Base-by-base conservation (phyloP, 306 rosid species). In the Cicer arietinum region DNA sequence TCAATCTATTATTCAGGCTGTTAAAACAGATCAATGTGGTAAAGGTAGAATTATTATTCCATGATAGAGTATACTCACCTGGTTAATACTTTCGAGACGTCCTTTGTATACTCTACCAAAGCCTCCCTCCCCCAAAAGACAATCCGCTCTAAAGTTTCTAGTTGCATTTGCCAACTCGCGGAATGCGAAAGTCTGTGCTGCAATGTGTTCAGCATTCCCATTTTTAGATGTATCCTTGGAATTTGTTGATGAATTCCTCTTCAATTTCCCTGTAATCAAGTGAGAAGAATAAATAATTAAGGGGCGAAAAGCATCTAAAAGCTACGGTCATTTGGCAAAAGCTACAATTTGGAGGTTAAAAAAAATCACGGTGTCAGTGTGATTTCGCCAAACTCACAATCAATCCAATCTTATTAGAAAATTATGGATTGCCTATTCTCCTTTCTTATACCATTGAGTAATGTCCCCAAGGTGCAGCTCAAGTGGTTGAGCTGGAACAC, bases 51-150 rank as follows among this genome's bases (percentile, higher is more conserved):
- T 14, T 14, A 14, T 14, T 48, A 79, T 22, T 51, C 45, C 64
- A 58, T 43, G 44, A 37, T 57, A 64, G 77, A 73, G 43, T 18
- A 56, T 44, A 80, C 85, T 70, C 22, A 94, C 98, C 93, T 89
- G 91, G 77, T 85, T 83, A 10, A 77, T 82, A 74, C 85, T 83
- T 77, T 92, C 96, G 73, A 94, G 70, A 63, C 79, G 89, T 72
- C 98, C 98, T 86, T 89, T 94, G 79, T 89, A 94, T 22, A 90
- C 97, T 85, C 91, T 87, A 72, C 98, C 98, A 77, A 94, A 94
- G 50, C 97, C 96, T 40, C 98, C 98, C 80, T 90, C 96, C 0
- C 98, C 97, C 83, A 94, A 59, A 51, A 87, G 88, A 75, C 95
- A 88, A 30, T 92, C 97, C 1, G 89, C 77, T 80, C 92, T 86